Base-by-base conservation (phyloP, 306 rosid species). In the Abrus precatorius region DNA sequence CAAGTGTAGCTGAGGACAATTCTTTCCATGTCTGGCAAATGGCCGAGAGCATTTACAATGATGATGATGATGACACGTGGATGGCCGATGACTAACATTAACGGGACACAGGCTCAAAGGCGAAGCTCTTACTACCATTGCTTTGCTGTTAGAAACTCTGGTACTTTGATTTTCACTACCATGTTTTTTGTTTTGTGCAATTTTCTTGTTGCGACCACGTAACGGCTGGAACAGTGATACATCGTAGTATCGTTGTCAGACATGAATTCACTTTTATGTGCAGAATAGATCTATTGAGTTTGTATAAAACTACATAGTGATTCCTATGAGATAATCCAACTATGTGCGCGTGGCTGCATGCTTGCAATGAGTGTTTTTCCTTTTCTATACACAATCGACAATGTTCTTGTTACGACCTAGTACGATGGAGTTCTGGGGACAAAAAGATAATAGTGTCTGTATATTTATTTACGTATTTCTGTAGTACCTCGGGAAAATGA, bases 1-100 rank as follows among this genome's bases (percentile, higher is more conserved):
- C 99, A 34, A 95, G 97, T 64, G 99, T 93, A 33, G 98, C 94
- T 0, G 97, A 95, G 82, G 98, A 95, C 75, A 95, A 93, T 69
- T 87, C 94, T 59, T 80, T 93, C 84, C 98, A 93, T 77, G 84
- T 95, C 43, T 95, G 99, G 99, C 93, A 93, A 86, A 88, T 95
- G 85, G 87, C 99, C 3, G 93, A 90, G 34, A 81, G 86, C 77
- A 91, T 95, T 78, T 90, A 87, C 62, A 85, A 79, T 2, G 92
- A 85, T 9, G 86, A 87, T 4, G 88, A 87, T 0, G 94, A 82
- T 0, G 77, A 84, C 7, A 30, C 20, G 49, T 82, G 75, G 84
- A 36, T 59, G 63, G 74, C 67, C 69, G 53, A 64, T 76, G 84
- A 59, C 13, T 54, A 63, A 36, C 11, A 38, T 36, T 80, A 63